phyloP scores from a whole-genome alignment of 306 rosid genomes.

The Ormosia emarginata region DNA sequence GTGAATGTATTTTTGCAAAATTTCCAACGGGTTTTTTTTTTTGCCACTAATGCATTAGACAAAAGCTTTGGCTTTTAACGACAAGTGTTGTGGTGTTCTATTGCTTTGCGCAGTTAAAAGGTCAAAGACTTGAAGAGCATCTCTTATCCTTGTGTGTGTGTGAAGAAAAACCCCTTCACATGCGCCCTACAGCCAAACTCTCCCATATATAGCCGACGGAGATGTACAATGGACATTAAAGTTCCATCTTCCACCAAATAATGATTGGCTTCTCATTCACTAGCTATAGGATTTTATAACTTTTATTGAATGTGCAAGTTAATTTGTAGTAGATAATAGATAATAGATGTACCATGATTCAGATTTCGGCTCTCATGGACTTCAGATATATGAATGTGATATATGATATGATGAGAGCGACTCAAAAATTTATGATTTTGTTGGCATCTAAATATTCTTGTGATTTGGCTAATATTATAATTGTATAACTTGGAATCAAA shows the following conservation, averaged over 20 bases:
- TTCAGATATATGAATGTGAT: no score
- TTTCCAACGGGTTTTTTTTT: not conserved
- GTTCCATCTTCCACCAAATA: constrained; percentile 25
- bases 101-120: not conserved
- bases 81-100: not conserved
- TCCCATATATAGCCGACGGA: not conserved
- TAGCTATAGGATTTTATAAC: not conserved
- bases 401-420: no score
- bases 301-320: not conserved
- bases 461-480: no score
- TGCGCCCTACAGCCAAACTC: not conserved
- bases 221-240: not conserved
- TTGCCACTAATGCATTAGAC: not conserved
- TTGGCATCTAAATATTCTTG: no score
- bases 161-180: not conserved
- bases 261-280: not conserved
- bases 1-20: not conserved
- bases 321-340: not conserved
- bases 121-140: not conserved
- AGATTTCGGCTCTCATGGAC: not conserved
- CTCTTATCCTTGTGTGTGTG: not conserved
- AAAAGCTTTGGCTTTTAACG: not conserved
- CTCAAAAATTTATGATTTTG: no score
- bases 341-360: not conserved
- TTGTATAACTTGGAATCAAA: no score